Conservation (phyloP, 2,329 filamentous ascomycete genomes). For the Aspergillus luchuensis region DNA sequence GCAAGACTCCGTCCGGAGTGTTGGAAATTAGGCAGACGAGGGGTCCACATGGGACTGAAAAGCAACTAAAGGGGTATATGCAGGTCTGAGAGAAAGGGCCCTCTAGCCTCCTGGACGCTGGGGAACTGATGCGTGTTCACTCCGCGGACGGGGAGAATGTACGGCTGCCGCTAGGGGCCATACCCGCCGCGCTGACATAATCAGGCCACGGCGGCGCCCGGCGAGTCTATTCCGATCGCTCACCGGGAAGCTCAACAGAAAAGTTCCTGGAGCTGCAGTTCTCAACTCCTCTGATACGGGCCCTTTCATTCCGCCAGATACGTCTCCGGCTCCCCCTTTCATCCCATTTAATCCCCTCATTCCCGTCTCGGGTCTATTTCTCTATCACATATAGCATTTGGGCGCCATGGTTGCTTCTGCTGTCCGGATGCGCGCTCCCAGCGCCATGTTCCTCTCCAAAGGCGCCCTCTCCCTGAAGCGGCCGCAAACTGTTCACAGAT, state of each 20-base stretch:
- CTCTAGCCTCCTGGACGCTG: slow-evolving; percentile 8
- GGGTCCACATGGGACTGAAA: slow-evolving; percentile 33
- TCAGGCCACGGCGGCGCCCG: slow-evolving; percentile 24
- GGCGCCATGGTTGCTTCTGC: slow-evolving; percentile 58
- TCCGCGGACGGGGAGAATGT: slow-evolving; percentile 28
- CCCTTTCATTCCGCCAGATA: slow-evolving; percentile 27
- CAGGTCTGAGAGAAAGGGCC: slow-evolving; percentile 13
- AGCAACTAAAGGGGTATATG: slow-evolving; percentile 24
- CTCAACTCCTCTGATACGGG: slow-evolving; percentile 34
- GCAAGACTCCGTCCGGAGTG: slow-evolving; percentile 39
- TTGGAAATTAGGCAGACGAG: slow-evolving; percentile 26
- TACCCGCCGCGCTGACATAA: slow-evolving; percentile 27
- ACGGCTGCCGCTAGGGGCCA: slow-evolving; percentile 24
- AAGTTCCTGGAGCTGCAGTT: slow-evolving; percentile 37
- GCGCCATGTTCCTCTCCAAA: slow-evolving; percentile 46
- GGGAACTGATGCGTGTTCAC: slow-evolving; percentile 33
- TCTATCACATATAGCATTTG: slow-evolving; percentile 30
- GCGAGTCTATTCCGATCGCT: slow-evolving; percentile 37
- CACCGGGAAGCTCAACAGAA: slow-evolving; percentile 48
- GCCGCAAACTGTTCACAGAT: slow-evolving; percentile 47
- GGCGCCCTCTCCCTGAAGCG: slow-evolving; percentile 48
- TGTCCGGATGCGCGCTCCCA: slow-evolving; percentile 49
- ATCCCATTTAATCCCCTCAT: slow-evolving; percentile 21
- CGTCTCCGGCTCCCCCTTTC: slow-evolving; percentile 22
- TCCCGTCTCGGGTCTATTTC: slow-evolving; percentile 28